Base-by-base conservation (phyloP, 192 early-diverging fungal species). In the Coemansia sp. region DNA sequence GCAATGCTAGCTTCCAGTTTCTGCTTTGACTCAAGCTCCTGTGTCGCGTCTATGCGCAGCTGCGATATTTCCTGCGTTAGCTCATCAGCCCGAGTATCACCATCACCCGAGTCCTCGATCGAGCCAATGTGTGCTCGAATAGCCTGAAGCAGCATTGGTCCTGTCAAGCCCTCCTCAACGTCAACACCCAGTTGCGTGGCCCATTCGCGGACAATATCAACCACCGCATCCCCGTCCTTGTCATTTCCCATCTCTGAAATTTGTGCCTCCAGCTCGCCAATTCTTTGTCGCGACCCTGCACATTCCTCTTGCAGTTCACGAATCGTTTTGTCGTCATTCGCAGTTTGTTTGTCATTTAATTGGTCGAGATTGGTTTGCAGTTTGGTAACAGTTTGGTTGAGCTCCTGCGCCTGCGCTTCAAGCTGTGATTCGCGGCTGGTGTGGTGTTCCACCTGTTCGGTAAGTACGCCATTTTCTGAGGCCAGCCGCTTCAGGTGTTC, bases 381-480 rank as follows among this genome's bases (percentile, higher is more conserved):
- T 3, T 37, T 22, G 10, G 26, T 39, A 9, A 49, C 65, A 3
- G 64, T 21, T 7, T 55, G 43, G 2, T 53, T 26, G 16, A 66
- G 51, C 61, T 73, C 61, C 43, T 68, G 67, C 38, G 56, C 35
- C 65, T 69, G 65, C 43, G 62, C 52, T 49, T 72, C 58, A 5
- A 64, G 50, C 65, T 69, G 50, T 3, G 59, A 26, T 22, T 76
- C 67, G 50, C 68, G 64, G 11, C 51, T 67, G n/a, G 62, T 65
- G 25, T 83, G 61, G 49, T 43, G 64, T 8, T 85, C 84, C 6
- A 82, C 65, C 50, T 84, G 71, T 41, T 74, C 68, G 6, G 65
- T 64, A 1, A 84, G 66, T 4, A 69, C 52, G 23, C 78, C 83
- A 50, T 87, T 87, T 53, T 87, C 87, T 26, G 85, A 62, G 0